A percentile compares a stretch with the other conserved stretches of the same genome.
phyloP scores from a whole-genome alignment of 1,284 basidiomycete species.

The Ceratobasidium sp. region DNA sequence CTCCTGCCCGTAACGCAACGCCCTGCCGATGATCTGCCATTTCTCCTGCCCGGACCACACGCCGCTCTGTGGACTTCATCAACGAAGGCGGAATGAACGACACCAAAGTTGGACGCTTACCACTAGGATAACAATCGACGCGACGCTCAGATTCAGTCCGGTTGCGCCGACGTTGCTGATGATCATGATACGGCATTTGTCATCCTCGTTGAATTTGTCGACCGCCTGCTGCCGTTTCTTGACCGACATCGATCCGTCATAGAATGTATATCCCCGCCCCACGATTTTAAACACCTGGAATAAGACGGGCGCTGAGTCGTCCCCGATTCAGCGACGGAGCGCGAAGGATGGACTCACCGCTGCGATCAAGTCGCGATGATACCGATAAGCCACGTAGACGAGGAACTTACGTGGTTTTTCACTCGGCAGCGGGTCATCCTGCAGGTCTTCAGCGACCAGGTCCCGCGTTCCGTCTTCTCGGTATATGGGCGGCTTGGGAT shows the following conservation, averaged over 20 bases:
- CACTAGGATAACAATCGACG: background rate
- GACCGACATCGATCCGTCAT: slow-evolving; percentile 11
- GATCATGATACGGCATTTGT: slow-evolving; percentile 19
- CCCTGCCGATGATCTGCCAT: slow-evolving; percentile 19
- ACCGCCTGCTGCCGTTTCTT: background rate
- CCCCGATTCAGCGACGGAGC: too few species aligned
- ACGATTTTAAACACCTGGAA: slow-evolving; percentile 2
- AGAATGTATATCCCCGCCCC: background rate
- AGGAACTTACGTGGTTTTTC: slow-evolving; percentile 18
- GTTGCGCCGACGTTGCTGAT: slow-evolving; percentile 36
- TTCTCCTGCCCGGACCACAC: slow-evolving; percentile 31
- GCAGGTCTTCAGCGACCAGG: background rate
- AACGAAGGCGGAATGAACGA: background rate
- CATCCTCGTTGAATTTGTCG: background rate
- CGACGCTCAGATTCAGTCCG: slow-evolving; percentile 17
- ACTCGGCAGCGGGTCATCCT: background rate
- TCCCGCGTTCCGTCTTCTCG: background rate
- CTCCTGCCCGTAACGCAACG: slow-evolving; percentile 9
- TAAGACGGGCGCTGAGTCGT: too few species aligned
- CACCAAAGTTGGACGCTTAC: background rate
- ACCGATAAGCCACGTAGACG: slow-evolving; percentile 3
- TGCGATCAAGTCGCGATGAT: background rate
- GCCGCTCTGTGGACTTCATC: background rate
- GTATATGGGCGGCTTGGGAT: slow-evolving; percentile 1
- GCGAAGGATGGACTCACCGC: background rate